Base-by-base conservation (phyloP, 805 yeast genomes). In the Candida boleticola region DNA sequence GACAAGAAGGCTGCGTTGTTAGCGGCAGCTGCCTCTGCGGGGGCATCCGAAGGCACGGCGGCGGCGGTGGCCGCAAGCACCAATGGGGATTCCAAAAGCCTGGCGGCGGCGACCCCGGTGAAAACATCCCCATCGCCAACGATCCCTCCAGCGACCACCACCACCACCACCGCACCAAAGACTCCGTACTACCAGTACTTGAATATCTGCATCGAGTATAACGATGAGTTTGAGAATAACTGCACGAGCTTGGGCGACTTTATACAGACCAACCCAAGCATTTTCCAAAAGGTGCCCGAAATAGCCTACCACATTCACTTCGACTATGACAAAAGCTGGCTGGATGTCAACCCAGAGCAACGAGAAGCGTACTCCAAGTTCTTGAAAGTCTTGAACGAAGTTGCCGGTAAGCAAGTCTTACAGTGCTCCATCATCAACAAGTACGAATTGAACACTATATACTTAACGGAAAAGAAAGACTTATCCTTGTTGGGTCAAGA, bases 351-450 rank as follows among this genome's bases (percentile, higher is more conserved):
- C 5, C 52, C 49, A 2, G 23, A 40, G 2, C 65, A 64, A 41
- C 56, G 53, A 25, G 45, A 46, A 4, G 51, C 49, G 29, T 69
- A 69, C 45, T 37, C 40, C 2, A 36, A 34, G 13, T 63, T 66
- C 30, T 38, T 68, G 5, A 52, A 52, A 2, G 44, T 45, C 0
- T 43, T 69, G 30, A 48, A 41, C 27, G 44, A 50, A 11, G 42
- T 45, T 2, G 64, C 54, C 2, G 63, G 58, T 3, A 49, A 42
- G 4, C 64, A 64, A 40, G 66, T 71, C 2, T 48, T 43, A 0
- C 75, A 71, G 29, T 61, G 67, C 39, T 69, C 76, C 5, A 47
- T 68, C n/a, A 56, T 69, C 21, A 54, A 58, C 45, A 70, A 70
- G 43, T 64, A 64, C 45, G 63, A 64, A 37, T 47, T 57, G 47